Base-by-base conservation (phyloP, 2,329 filamentous ascomycete genomes). In the Podosphaera xanthii region DNA sequence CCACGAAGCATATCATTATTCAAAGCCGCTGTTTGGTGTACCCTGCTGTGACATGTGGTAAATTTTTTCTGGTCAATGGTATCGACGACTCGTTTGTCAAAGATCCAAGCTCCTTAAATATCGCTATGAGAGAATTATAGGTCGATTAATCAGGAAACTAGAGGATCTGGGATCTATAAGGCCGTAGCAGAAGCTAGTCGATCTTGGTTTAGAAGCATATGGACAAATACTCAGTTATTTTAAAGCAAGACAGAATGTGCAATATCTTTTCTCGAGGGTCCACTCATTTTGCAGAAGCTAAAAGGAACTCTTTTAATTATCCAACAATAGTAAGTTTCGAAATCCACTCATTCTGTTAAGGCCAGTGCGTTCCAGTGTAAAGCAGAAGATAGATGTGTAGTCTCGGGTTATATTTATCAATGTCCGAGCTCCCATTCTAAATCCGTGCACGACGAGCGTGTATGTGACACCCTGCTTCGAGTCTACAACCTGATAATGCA, bases 121-220 rank as follows among this genome's bases (percentile, higher is more conserved):
- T 61, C 55, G 54, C 57, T 54, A 67, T 66, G 1, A 67, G 60
- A 36, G 60, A 60, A 7, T 59, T 61, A 63, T 67, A 68, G 9
- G 63, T 49, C 60, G 48, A 59, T 42, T 66, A 62, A 60, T 68
- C 61, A 61, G 60, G 65, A 53, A 66, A 65, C 64, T 68, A 62
- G 40, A 67, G 64, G 61, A 66, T 62, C 53, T 63, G 49, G 12
- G 63, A 64, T 50, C 63, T 62, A 58, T 66, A 61, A 52, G 62
- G 64, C 10, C 59, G 62, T 31, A 65, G 60, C 49, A n/a, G 40
- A 9, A 38, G 30, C 5, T 22, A 10, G 40, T 56, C 12, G 6
- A 40, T 44, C 3, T 56, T 56, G 7, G 36, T 5, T 3, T n/a
- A 6, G 3, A 38, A 9, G 53, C 53, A 56, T 33, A 14, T 38